These are phyloP conservation scores for Harringtonia aguacate DNA, from an alignment of 2,329 filamentous ascomycete species.

Conservation along the genomic window DNA sequence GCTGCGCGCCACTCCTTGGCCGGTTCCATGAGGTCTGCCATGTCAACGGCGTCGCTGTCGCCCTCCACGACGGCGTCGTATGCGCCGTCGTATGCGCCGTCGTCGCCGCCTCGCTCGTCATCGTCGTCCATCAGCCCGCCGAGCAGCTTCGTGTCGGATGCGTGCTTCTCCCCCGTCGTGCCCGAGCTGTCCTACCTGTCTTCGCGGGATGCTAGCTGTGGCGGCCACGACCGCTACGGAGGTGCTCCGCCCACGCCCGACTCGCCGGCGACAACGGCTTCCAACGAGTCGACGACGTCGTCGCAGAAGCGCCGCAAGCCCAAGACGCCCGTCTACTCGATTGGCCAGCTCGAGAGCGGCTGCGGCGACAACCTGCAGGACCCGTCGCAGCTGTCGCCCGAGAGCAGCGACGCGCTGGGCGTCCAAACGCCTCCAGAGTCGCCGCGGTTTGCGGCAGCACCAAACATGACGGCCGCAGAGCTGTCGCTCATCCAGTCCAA, in stretches of 20 bases:
- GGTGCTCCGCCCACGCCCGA: constrained; percentile 11
- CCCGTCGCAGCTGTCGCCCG: not conserved
- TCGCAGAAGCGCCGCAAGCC: constrained; percentile 30
- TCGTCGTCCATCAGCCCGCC: constrained; percentile 3
- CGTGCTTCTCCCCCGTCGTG: constrained; percentile 9
- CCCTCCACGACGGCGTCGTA: constrained; percentile 4
- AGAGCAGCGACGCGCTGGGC: not conserved
- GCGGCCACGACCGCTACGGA: constrained; percentile 5
- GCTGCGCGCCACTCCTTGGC: constrained; percentile 5
- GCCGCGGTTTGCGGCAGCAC: not conserved
- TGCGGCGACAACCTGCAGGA: constrained; percentile 1
- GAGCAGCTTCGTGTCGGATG: not conserved
- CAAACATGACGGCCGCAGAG: constrained; percentile 2
- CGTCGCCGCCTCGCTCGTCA: constrained; percentile 3
- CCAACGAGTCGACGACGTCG: constrained; percentile 2
- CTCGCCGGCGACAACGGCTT: constrained; percentile 8
- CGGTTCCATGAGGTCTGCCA: not conserved
- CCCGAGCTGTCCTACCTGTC: constrained; percentile 28
- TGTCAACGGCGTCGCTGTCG: not conserved
- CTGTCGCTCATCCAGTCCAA: constrained; percentile 12
- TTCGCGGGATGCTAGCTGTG: constrained; percentile 3
- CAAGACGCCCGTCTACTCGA: constrained; percentile 39
- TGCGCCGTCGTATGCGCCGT: not conserved
- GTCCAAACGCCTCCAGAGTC: constrained; percentile 6
- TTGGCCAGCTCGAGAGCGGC: constrained; percentile 36